Base-by-base conservation (phyloP, 495 filamentous ascomycete species). In the Xylaria palmicola region DNA sequence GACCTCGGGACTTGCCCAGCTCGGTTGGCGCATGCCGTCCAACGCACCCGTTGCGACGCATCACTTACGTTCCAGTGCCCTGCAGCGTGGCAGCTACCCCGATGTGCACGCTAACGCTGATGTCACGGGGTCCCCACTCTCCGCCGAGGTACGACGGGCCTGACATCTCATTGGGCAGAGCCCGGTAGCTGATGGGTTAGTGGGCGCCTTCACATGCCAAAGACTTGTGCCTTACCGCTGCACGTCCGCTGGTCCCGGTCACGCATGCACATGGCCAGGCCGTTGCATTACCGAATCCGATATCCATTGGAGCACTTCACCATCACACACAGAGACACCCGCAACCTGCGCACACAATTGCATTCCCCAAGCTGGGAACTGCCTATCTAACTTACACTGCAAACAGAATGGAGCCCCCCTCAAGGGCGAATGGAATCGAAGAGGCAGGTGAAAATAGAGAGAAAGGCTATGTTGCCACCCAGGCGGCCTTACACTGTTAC, bases 121-220 rank as follows among this genome's bases (percentile, higher is more conserved):
- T 68, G 68, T 70, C 65, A 70, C 62, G 56, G 43, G 22, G 12
- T 39, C 44, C 40, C 62, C 67, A 63, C 60, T 17, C 20, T 30
- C 36, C 65, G 60, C 68, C 68, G 68, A 70, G 68, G 68, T 41
- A 70, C 54, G 32, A 62, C 1, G 10, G 15, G 2, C 20, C 32
- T 2, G 7, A 20, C 24, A 29, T 29, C 41, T 56, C n/a, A 62
- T 62, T 62, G 59, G 59, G 17, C 7, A 15, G 6, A 44, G n/a
- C 57, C n/a, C 7, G 43, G 41, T 45, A 37, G 56, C 8, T 4
- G 10, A 5, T n/a, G 8, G 7, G 10, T 53, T 29, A 8, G 43
- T 48, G 22, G 43, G 39, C 34, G 8, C 19, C 30, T 62, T 62
- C 59, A 62, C 59, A 62, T 62, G 59, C 51, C 43, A 56, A 34